Evolutionary conservation across 192 early-diverging fungal genomes (phyloP), one percentile per base, ranked within the genome.

Genomic region (Coemansia sp.): DNA sequence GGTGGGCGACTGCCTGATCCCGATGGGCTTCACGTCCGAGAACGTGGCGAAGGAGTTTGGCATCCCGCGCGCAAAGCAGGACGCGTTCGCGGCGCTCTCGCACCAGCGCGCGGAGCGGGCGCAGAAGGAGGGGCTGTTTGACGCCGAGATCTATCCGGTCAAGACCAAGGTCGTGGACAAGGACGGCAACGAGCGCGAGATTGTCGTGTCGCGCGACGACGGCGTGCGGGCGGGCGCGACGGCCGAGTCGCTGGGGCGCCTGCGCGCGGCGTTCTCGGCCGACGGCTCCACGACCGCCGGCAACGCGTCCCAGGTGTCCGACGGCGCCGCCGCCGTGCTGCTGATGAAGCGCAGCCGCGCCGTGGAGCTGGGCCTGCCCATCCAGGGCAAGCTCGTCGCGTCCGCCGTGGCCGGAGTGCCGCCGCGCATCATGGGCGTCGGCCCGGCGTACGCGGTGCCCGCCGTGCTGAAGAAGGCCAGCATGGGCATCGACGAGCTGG

Each of bases 261-360:
- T 93, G 55, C 83, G 84, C 32, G 90, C 95, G 23, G 92, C 91
- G n/a, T 98, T 99, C 81, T 87, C 84, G 48, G 84, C 83, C 45
- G 78, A 88, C 25, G 95, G 94, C 53, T 72, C 82, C 58, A 93
- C 95, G 50, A 97, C 95, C 29, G 97, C 95, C 40, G 97, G 94
- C 54, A 97, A 93, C 69, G 88, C 94, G 40, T 99, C 97, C 50
- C 94, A 99, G 85, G 94, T 98, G 53, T 94, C 95, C 11, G 97
- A 99, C 72, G 95, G 95, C 66, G 97, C 95, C 24, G 97, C 94
- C 24, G 95, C 91, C 16, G 93, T 95, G 56, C 83, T 99, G 49
- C 78, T 99, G 69, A 94, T 94, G 90, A 93, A 92, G 82, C 89
- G 97, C 64, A 89, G 87, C 79, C 89, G 84, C 32, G 97, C 97